Evolutionary conservation across 2,329 filamentous ascomycete genomes (phyloP), one percentile per base, ranked within the genome.

Genomic region (Talaromyces sp.): DNA sequence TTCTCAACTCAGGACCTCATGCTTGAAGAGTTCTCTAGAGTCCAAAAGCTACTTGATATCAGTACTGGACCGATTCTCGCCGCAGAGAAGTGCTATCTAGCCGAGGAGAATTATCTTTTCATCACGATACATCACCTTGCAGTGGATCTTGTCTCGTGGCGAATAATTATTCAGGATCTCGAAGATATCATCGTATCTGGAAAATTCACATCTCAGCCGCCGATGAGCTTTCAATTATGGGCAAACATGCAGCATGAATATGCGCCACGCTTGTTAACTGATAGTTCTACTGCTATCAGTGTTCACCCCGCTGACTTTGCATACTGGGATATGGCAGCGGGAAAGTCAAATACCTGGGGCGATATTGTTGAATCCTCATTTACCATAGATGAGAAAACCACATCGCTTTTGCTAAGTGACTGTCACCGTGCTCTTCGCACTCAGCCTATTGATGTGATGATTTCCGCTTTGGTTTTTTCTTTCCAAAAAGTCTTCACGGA

Each of bases 401-500:
- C 54, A 10, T 3, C n/a, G 19, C 28, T 56, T 6, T 25, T 56
- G 28, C 39, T 56, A n/a, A 32, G 54, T n/a, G 33, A 33, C 17
- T 17, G 15, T 19, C 63, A 67, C 42, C 51, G 47, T 2, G 61
- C 63, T 2, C 57, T 67, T 13, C 47, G 57, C 6, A 66, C 63
- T 2, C 36, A 53, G 27, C 65, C 52, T 11, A 60, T 28, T 56
- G 66, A 58, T 51, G 13, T 65, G 15, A 27, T 67, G n/a, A 57
- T 86, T 5, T 78, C 84, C 1, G 79, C 82, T 0, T 72, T 86
- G 5, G 68, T 85, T 3, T 78, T 85, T 7, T 84, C 84, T 0
- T 87, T 87, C 68, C 74, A 77, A 2, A 80, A 81, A 60, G 80
- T 79, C 0, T 87, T 88, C 62, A 75, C 78, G 15, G 82, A 86